Conservation (phyloP, 768 basidiomycete genomes). For the Amanita phalloides region DNA sequence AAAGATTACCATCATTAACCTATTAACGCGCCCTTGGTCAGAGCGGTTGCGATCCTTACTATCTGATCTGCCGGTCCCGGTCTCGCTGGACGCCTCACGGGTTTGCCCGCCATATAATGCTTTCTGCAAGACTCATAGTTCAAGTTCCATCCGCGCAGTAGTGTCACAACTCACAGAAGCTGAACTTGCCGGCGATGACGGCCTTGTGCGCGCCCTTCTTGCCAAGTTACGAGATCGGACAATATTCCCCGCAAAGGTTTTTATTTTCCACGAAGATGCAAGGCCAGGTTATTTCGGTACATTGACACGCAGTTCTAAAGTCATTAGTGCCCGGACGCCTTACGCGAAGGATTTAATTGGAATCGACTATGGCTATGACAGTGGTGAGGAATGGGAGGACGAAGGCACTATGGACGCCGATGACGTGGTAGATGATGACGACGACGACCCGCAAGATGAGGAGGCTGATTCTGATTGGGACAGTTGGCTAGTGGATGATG, state of each 20-base stretch:
- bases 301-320: conserved; percentile 73
- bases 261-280: conserved; percentile 76
- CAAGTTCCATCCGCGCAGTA: conserved; percentile 31
- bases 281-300: conserved; percentile 94
- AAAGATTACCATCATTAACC: neutral
- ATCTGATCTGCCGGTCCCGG: conserved; percentile 20
- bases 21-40: conserved; percentile 9
- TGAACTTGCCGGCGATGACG: conserved; percentile 63
- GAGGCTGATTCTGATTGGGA: conserved; percentile 69
- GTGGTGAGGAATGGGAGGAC: conserved; percentile 93
- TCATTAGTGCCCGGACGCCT: conserved; percentile 77
- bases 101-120: conserved; percentile 10
- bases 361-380: conserved; percentile 89
- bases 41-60: conserved; percentile 30
- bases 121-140: conserved; percentile 25
- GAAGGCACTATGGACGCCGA: conserved; percentile 76
- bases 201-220: conserved; percentile 55
- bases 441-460: conserved; percentile 45
- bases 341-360: conserved; percentile 67
- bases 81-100: conserved; percentile 12
- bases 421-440: conserved; percentile 62
- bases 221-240: conserved; percentile 49
- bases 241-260: conserved; percentile 62
- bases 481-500: conserved; percentile 71
- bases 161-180: conserved; percentile 65